phyloP scores from a whole-genome alignment of 1,284 basidiomycete species.

The Trichosporon sp. region DNA sequence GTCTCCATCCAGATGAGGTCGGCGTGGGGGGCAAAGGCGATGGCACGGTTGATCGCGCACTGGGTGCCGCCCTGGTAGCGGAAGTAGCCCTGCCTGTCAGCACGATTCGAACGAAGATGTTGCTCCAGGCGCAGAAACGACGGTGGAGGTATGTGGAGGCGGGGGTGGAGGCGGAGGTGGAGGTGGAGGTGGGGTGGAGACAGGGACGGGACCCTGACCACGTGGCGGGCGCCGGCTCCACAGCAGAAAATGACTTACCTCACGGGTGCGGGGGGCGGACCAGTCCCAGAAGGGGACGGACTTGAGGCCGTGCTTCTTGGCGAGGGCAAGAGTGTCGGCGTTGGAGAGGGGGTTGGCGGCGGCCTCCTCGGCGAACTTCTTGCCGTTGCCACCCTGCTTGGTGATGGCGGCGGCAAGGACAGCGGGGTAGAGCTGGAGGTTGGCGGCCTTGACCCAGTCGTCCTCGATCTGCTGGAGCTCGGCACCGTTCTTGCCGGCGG shows the following conservation, averaged over 20 bases:
- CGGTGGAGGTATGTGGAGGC: not conserved
- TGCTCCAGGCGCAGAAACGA: not conserved
- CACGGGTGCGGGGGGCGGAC: constrained; percentile 88
- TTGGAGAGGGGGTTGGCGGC: constrained; percentile 59
- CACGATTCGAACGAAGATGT: not conserved
- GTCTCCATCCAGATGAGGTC: constrained; percentile 98
- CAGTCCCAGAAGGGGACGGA: constrained; percentile 71
- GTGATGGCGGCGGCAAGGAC: constrained; percentile 68
- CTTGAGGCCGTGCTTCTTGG: constrained; percentile 73
- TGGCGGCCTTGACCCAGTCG: constrained; percentile 72
- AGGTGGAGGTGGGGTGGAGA: not conserved
- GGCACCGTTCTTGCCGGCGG: constrained; percentile 69
- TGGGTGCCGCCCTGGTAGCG: constrained; percentile 95
- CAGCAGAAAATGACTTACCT: constrained; percentile 43
- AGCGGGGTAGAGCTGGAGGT: constrained; percentile 72
- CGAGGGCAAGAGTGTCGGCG: constrained; percentile 66
- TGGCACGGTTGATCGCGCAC: constrained; percentile 85
- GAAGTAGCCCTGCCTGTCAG: constrained; percentile 66
- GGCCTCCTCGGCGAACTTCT: constrained; percentile 40
- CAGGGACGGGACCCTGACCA: not conserved
- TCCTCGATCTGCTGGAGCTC: constrained; percentile 84
- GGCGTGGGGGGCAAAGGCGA: constrained; percentile 89
- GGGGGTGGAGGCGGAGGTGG: no score
- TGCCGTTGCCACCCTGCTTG: constrained; percentile 56
- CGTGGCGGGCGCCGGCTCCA: constrained; percentile 10